phyloP scores from a whole-genome alignment of 768 basidiomycete genomes.

The Dendrothele bispora region DNA sequence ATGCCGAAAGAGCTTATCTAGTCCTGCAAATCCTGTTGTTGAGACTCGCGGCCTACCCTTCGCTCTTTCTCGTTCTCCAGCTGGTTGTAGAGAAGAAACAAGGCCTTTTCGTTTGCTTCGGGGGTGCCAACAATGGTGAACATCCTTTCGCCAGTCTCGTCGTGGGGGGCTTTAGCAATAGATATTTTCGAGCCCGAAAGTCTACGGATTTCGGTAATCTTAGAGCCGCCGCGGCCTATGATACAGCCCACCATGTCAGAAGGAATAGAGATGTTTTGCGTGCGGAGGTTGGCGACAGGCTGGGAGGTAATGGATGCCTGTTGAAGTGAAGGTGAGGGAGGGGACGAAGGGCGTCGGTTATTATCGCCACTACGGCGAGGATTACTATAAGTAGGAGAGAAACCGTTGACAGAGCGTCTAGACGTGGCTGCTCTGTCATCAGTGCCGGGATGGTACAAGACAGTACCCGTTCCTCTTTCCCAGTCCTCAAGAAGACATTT shows the following conservation, averaged over 20 bases:
- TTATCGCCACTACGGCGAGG: slow-evolving; percentile 65
- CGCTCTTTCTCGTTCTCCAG: slow-evolving; percentile 96
- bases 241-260: slow-evolving; percentile 98
- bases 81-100: slow-evolving; percentile 97
- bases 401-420: slow-evolving; percentile 55
- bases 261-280: slow-evolving; percentile 99
- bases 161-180: slow-evolving; percentile 99
- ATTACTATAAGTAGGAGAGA: slow-evolving; percentile 40
- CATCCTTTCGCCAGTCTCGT: slow-evolving; percentile 99
- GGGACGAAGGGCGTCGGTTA: slow-evolving; percentile 46
- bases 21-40: slow-evolving; percentile 67
- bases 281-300: slow-evolving; percentile 81
- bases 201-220: slow-evolving; percentile 99
- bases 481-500: slow-evolving; percentile 95
- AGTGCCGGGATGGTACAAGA: slow-evolving; percentile 93
- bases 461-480: slow-evolving; percentile 92
- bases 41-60: slow-evolving; percentile 81
- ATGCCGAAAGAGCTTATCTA: slow-evolving; percentile 25
- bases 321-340: slow-evolving; percentile 41
- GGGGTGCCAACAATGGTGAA: slow-evolving; percentile 98
- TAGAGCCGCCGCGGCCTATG: slow-evolving; percentile 95
- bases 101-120: slow-evolving; percentile 95
- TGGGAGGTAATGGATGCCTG: slow-evolving; percentile 53
- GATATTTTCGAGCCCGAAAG: slow-evolving; percentile 97
- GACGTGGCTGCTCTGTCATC: slow-evolving; percentile 63